phyloP scores from a whole-genome alignment of 169 alveolate species.

The Eimeria tenella region DNA sequence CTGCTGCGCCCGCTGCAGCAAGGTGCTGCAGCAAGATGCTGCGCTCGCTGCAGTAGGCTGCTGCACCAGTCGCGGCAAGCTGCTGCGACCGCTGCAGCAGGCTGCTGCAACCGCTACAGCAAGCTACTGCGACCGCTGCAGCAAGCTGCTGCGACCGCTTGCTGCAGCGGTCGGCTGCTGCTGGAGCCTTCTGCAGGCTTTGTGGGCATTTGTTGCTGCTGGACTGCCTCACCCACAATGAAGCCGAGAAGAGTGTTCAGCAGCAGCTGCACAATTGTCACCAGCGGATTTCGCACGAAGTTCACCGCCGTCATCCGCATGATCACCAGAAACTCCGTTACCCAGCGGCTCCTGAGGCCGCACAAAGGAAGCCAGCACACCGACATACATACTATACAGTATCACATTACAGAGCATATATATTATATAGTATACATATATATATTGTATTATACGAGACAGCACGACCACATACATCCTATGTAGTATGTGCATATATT shows the following conservation, averaged over 20 bases:
- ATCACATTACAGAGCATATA: not conserved
- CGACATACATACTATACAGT: not conserved
- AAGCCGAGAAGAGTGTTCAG: conserved; percentile 30
- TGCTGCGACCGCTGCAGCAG: too few species aligned
- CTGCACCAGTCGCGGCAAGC: too few species aligned
- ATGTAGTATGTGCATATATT: not conserved
- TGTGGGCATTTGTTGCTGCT: not conserved
- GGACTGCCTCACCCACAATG: not conserved
- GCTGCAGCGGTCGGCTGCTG: too few species aligned
- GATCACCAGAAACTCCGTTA: conserved; percentile 4
- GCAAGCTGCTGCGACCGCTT: too few species aligned
- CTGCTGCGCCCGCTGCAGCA: too few species aligned
- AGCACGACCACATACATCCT: not conserved
- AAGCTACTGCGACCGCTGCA: too few species aligned
- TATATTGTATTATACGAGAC: not conserved
- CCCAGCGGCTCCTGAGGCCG: conserved; percentile 17
- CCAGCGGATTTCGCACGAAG: conserved; percentile 30
- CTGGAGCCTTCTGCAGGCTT: not conserved
- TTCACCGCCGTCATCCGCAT: conserved; percentile 6
- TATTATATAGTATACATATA: too few species aligned
- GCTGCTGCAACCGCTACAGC: too few species aligned
- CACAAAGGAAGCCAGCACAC: not conserved
- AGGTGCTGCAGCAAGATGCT: too few species aligned
- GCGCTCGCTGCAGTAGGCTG: too few species aligned
- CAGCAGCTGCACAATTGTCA: conserved; percentile 15